phyloP scores from a whole-genome alignment of 176 grass and related monocot species.

The Carex pumila region DNA sequence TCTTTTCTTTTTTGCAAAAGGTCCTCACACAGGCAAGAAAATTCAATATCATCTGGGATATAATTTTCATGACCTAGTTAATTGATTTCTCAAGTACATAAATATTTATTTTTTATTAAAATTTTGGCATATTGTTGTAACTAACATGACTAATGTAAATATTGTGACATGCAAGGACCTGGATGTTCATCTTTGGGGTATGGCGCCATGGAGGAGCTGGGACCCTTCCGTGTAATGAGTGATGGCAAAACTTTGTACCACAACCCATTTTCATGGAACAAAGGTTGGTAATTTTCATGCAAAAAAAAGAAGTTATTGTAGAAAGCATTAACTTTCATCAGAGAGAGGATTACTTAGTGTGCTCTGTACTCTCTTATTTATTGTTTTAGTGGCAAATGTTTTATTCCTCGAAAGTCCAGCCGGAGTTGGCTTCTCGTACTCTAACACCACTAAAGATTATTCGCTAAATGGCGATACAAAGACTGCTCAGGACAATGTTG shows the following conservation, averaged over 20 bases:
- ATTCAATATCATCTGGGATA: not conserved
- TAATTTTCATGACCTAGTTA: not conserved
- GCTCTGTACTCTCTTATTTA: not conserved
- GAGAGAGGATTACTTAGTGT: not conserved
- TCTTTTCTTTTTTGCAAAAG: not conserved
- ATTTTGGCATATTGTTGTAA: not conserved
- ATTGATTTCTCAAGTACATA: not conserved
- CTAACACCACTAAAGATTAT: constrained; percentile 84
- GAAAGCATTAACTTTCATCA: no score
- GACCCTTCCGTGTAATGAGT: constrained; percentile 83
- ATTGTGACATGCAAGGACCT: constrained; percentile 29
- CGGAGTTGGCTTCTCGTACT: constrained; percentile 91
- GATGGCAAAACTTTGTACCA: constrained; percentile 67
- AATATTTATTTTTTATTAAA: not conserved
- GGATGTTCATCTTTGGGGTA: constrained; percentile 89
- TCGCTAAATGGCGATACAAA: constrained; percentile 36
- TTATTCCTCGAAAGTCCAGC: constrained; percentile 92
- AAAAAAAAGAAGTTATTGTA: not conserved
- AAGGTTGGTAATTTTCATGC: constrained; percentile 22
- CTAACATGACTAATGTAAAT: not conserved
- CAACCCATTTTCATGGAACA: constrained; percentile 83
- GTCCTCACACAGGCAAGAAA: not conserved
- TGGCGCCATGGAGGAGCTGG: constrained; percentile 89
- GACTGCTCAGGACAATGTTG: constrained; percentile 53
- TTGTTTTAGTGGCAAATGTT: constrained; percentile 55